phyloP scores from a whole-genome alignment of 176 grass and related monocot genomes.

The Chloris gayana region DNA sequence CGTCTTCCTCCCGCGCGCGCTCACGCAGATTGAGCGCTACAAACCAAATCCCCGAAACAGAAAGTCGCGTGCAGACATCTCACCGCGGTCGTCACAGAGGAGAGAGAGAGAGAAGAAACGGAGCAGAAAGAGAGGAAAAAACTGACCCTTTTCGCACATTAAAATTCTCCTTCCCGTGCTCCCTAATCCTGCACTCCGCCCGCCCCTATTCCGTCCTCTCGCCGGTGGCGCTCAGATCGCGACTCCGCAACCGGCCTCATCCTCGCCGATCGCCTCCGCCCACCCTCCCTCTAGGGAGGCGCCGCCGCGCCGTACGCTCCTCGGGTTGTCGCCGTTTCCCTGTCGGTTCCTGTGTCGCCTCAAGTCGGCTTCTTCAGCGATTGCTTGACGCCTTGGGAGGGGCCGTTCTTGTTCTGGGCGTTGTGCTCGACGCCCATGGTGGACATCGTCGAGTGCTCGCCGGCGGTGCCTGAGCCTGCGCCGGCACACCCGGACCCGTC shows the following conservation, averaged over 20 bases:
- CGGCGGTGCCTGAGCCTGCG: constrained; percentile 32
- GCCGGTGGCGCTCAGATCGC: constrained; percentile 48
- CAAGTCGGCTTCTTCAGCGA: not conserved
- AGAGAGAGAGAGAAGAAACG: too few relatives aligned
- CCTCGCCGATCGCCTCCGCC: constrained; percentile 15
- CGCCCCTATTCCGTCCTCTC: constrained; percentile 7
- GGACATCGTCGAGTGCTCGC: constrained; percentile 57
- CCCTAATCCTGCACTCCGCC: constrained; percentile 9
- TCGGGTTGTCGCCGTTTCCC: not conserved
- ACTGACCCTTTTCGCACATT: too few relatives aligned
- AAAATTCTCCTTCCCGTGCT: not conserved
- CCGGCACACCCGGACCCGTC: constrained; percentile 54
- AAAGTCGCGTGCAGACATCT: too few relatives aligned
- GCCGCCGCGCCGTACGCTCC: not conserved
- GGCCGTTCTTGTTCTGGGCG: constrained; percentile 5
- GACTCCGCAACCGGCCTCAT: not conserved
- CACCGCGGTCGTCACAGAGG: too few relatives aligned
- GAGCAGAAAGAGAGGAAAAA: too few relatives aligned
- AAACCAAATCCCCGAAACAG: too few relatives aligned
- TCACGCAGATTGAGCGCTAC: too few relatives aligned
- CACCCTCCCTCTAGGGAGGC: not conserved
- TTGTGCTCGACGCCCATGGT: constrained; percentile 57
- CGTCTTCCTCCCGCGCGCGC: too few relatives aligned
- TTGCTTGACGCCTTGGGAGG: not conserved
- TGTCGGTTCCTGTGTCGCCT: not conserved